Evolutionary conservation across 2,329 filamentous ascomycete species (phyloP).

Genomic region (Septoria linicola): DNA sequence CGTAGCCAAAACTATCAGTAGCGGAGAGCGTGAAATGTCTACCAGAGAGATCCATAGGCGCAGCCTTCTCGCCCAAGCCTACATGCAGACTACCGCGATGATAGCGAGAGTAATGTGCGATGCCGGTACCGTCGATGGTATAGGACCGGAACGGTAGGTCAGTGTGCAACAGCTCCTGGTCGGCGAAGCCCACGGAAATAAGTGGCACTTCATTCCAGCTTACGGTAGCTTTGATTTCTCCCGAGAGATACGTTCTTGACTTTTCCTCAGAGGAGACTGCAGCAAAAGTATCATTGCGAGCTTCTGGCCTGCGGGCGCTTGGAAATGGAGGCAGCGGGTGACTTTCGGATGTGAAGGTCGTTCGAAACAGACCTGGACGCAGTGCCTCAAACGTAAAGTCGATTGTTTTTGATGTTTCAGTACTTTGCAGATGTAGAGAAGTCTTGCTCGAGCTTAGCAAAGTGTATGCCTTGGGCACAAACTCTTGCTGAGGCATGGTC

Average conservation of each 20-base stretch:
- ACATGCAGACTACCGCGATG: slow-evolving; percentile 64
- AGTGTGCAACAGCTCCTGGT: slow-evolving; percentile 55
- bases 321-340: slow-evolving; percentile 67
- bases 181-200: slow-evolving; percentile 56
- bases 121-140: slow-evolving; percentile 58
- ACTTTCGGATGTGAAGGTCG: slow-evolving; percentile 61
- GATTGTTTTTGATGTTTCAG: slow-evolving; percentile 43
- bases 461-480: slow-evolving; percentile 42
- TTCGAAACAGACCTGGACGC: slow-evolving; percentile 63
- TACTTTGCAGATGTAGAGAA: slow-evolving; percentile 46
- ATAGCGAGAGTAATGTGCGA: slow-evolving; percentile 65
- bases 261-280: slow-evolving; percentile 33
- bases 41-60: slow-evolving; percentile 69
- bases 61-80: slow-evolving; percentile 69
- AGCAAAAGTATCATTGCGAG: slow-evolving; percentile 6
- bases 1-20: slow-evolving; percentile 72
- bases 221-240: slow-evolving; percentile 54
- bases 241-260: slow-evolving; percentile 42
- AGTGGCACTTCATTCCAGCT: slow-evolving; percentile 61
- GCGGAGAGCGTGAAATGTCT: slow-evolving; percentile 65
- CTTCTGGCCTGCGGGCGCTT: slow-evolving; percentile 51
- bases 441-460: slow-evolving; percentile 32
- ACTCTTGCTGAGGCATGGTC: slow-evolving; percentile 52
- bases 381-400: slow-evolving; percentile 64
- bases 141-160: slow-evolving; percentile 68